A percentile compares a stretch with the other conserved stretches of the same genome.
Evolutionary conservation across 345 rosid species (phyloP).

Genomic region (Excoecaria agallocha): DNA sequence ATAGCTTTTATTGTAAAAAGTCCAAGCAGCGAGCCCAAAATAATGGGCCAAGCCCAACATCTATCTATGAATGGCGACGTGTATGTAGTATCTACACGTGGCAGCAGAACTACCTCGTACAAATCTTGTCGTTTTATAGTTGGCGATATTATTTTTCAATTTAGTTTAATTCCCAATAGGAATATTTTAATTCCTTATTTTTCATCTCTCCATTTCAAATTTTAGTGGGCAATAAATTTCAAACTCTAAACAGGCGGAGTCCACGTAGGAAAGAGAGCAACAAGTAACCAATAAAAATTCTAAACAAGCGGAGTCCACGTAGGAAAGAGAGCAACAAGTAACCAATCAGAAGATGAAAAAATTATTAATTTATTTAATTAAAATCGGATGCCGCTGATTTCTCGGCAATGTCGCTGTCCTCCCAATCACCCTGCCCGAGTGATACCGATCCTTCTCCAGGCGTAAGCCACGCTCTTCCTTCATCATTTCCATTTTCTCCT

Average conservation of each 20-base stretch:
- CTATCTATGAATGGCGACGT: background rate
- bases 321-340: background rate
- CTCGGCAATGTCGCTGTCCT: constrained; percentile 42
- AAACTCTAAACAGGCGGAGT: background rate
- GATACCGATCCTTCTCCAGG: constrained; percentile 25
- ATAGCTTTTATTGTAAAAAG: no score
- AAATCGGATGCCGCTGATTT: constrained; percentile 44
- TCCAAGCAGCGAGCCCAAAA: no score
- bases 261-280: constrained; percentile 7
- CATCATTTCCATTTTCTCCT: constrained; percentile 9
- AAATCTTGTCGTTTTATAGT: background rate
- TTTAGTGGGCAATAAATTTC: constrained; percentile 2
- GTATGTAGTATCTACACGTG: background rate
- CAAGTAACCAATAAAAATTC: no score
- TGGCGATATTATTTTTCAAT: no score
- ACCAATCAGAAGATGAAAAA: background rate
- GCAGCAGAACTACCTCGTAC: background rate
- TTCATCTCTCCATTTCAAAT: background rate
- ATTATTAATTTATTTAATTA: background rate
- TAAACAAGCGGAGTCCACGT: constrained; percentile 4
- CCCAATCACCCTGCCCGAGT: constrained; percentile 21
- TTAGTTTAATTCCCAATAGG: background rate
- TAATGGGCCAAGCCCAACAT: background rate
- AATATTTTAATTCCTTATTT: background rate
- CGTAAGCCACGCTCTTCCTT: constrained; percentile 28